These are phyloP conservation scores for Physaria fendleri DNA, from an alignment of 345 rosid genomes.

Conservation along the genomic window DNA sequence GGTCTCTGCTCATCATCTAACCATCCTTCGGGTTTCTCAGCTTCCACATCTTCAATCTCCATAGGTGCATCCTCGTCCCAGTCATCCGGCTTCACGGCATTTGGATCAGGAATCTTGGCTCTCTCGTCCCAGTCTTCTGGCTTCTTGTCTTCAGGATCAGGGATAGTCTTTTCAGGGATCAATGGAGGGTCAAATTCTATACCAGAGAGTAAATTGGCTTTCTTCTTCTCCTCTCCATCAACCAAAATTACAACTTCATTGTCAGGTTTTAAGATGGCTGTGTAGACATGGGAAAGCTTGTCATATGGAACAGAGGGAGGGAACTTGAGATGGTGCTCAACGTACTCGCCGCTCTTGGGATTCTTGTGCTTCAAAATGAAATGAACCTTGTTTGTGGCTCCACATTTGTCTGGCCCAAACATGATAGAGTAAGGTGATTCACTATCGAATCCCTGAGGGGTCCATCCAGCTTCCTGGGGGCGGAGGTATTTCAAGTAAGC, in stretches of 20 bases:
- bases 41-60: slow-evolving; percentile 78
- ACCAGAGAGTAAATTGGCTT: slow-evolving; percentile 54
- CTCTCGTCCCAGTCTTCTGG: slow-evolving; percentile 93
- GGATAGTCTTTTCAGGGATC: slow-evolving; percentile 72
- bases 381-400: slow-evolving; percentile 82
- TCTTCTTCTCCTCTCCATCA: slow-evolving; percentile 84
- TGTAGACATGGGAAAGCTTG: slow-evolving; percentile 77
- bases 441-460: slow-evolving; percentile 49
- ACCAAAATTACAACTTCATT: slow-evolving; percentile 56
- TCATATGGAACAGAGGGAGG: slow-evolving; percentile 79
- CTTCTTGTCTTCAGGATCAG: slow-evolving; percentile 84
- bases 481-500: slow-evolving; percentile 74
- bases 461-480: slow-evolving; percentile 79
- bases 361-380: slow-evolving; percentile 85
- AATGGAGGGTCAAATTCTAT: slow-evolving; percentile 82
- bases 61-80: slow-evolving; percentile 96
- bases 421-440: slow-evolving; percentile 82
- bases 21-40: slow-evolving; percentile 91
- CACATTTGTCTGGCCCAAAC: slow-evolving; percentile 95
- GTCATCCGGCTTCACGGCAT: slow-evolving; percentile 73
- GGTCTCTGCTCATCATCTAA: slow-evolving; percentile 84
- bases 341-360: slow-evolving; percentile 73
- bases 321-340: slow-evolving; percentile 75
- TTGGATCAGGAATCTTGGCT: slow-evolving; percentile 67
- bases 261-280: slow-evolving; percentile 69